A percentile compares a stretch with the other conserved stretches of the same genome.
Evolutionary conservation across 1,284 basidiomycete genomes (phyloP).

Genomic region (Ceratobasidium sp.): DNA sequence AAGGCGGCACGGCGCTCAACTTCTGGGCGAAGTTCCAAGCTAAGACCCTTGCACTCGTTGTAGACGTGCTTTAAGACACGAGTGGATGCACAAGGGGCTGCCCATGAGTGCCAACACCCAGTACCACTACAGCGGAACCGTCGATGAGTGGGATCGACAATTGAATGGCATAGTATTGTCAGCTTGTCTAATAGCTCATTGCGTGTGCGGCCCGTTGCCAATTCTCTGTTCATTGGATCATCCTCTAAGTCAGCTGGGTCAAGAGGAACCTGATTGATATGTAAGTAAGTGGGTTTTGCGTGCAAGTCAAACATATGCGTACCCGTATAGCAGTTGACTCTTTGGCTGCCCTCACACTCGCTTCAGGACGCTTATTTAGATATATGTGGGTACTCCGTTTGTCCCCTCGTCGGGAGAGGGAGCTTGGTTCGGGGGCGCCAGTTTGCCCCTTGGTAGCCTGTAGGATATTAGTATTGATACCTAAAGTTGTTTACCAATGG

Average conservation of each 20-base stretch:
- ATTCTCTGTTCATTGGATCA: too few relatives aligned
- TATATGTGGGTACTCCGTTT: not conserved
- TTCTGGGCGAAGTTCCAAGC: not conserved
- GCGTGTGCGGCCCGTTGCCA: too few relatives aligned
- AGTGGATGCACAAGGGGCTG: too few relatives aligned
- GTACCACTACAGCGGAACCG: too few relatives aligned
- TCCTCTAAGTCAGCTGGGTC: too few relatives aligned
- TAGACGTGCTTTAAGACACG: too few relatives aligned
- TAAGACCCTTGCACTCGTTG: not conserved
- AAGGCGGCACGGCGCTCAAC: not conserved
- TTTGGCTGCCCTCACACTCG: not conserved
- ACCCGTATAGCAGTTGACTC: not conserved
- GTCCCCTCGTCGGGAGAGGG: not conserved
- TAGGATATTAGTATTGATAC: not conserved
- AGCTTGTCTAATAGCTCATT: too few relatives aligned
- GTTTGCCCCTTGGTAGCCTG: not conserved
- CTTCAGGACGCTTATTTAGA: not conserved
- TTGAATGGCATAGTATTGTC: too few relatives aligned
- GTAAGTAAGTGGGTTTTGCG: not conserved
- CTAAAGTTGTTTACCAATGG: too few relatives aligned
- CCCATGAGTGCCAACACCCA: too few relatives aligned
- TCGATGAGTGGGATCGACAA: too few relatives aligned
- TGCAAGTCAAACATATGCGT: not conserved
- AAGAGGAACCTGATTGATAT: too few relatives aligned
- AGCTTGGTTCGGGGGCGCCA: not conserved